A percentile compares a stretch with the other conserved stretches of the same genome.
Evolutionary conservation across 139 green algal genomes (phyloP).

Genomic region (Chlamydomonas sp.): DNA sequence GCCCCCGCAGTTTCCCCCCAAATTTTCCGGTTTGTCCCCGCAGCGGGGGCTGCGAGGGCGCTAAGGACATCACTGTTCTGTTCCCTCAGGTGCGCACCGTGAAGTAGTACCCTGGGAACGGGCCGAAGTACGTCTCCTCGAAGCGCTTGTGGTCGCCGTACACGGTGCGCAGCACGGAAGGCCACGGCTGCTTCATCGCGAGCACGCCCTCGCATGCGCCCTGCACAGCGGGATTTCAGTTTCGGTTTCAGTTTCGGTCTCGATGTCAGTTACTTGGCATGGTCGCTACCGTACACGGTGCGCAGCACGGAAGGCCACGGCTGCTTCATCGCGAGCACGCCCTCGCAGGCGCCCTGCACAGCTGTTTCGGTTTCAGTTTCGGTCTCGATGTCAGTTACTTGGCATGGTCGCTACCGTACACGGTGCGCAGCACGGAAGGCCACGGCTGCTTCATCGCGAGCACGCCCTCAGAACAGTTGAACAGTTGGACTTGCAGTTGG

Average conservation of each 20-base stretch:
- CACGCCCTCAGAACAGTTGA: conserved; percentile 44
- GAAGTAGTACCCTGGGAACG: conserved; percentile 68
- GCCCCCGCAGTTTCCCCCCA: too few relatives aligned
- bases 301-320: conserved; percentile 83
- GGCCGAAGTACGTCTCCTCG: conserved; percentile 48
- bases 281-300: conserved; percentile 77
- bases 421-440: conserved; percentile 74
- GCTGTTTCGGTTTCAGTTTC: too few relatives aligned
- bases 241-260: too few relatives aligned
- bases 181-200: conserved; percentile 70
- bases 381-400: too few relatives aligned
- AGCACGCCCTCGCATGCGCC: conserved; percentile 58
- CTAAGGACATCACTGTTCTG: too few relatives aligned
- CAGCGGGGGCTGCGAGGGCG: too few relatives aligned
- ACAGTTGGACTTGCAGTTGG: too few relatives aligned
- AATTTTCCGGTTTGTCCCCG: too few relatives aligned
- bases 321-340: conserved; percentile 53
- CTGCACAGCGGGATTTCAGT: too few relatives aligned
- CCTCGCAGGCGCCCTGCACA: conserved; percentile 50
- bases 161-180: conserved; percentile 72
- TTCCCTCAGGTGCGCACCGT: too few relatives aligned
- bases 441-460: conserved; percentile 67
- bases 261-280: too few relatives aligned
- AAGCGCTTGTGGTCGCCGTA: conserved; percentile 84
- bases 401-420: conserved; percentile 83